Conservation (phyloP, 176 grass and related monocot genomes). For the Ananas comosus region DNA sequence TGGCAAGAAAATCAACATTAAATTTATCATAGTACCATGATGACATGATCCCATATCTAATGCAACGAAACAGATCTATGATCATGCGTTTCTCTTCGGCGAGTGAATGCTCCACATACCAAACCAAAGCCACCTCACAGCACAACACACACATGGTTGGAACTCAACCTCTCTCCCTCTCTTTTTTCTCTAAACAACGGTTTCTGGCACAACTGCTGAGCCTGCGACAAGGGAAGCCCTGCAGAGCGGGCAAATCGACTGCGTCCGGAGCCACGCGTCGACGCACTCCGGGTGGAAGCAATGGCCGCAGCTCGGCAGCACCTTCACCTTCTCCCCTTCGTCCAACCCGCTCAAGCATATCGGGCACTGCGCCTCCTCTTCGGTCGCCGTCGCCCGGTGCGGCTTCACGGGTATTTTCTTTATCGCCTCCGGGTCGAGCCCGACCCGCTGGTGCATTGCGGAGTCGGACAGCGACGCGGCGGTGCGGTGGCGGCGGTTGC, state of each 20-base stretch:
- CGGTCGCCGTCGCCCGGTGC: slow-evolving; percentile 8
- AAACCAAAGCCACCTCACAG: too few species aligned
- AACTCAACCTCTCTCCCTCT: not conserved
- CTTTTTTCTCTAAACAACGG: not conserved
- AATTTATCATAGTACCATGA: too few species aligned
- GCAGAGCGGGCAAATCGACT: slow-evolving; percentile 73
- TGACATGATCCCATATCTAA: too few species aligned
- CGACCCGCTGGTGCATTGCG: not conserved
- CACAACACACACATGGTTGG: too few species aligned
- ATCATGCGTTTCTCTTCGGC: too few species aligned
- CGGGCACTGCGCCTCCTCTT: slow-evolving; percentile 28
- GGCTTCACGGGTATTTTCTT: slow-evolving; percentile 31
- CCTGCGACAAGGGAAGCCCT: slow-evolving; percentile 26
- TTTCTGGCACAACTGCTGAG: not conserved
- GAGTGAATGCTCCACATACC: too few species aligned
- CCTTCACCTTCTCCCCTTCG: slow-evolving; percentile 70
- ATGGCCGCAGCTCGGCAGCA: slow-evolving; percentile 55
- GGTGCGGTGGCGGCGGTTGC: slow-evolving; percentile 21
- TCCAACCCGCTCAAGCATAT: slow-evolving; percentile 56
- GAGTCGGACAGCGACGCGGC: not conserved
- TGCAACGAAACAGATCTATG: too few species aligned
- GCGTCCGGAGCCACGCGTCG: slow-evolving; percentile 54
- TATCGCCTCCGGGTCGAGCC: slow-evolving; percentile 40
- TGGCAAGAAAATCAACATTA: too few species aligned
- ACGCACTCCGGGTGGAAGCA: slow-evolving; percentile 84